A percentile compares a stretch with the other conserved stretches of the same genome.
Evolutionary conservation across 768 basidiomycete species (phyloP).

Genomic region (Brasilioporus rufonigricans): DNA sequence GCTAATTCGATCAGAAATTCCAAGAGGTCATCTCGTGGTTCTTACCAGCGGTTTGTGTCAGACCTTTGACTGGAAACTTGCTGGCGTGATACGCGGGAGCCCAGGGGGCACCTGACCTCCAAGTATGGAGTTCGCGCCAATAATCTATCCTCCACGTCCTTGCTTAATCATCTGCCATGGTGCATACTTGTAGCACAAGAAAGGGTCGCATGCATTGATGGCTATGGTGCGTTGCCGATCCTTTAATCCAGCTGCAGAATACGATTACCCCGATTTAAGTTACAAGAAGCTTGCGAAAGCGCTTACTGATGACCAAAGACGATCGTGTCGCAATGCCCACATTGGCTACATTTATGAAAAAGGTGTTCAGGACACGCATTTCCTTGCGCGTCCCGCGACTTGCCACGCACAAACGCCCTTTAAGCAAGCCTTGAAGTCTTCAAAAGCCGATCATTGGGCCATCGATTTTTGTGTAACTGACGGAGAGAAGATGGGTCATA

Average conservation of each 20-base stretch:
- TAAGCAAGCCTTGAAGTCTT: no score
- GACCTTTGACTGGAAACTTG: conserved; percentile 38
- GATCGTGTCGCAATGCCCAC: no score
- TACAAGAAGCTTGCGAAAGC: no score
- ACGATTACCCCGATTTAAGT: no score
- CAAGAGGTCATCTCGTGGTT: background rate
- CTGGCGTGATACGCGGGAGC: conserved; percentile 26
- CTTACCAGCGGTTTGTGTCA: conserved; percentile 38
- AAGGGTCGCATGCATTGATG: conserved; percentile 54
- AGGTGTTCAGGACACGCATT: no score
- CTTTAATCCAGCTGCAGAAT: background rate
- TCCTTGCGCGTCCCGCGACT: no score
- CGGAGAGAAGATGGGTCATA: no score
- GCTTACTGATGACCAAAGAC: no score
- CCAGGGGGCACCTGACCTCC: background rate
- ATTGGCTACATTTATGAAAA: no score
- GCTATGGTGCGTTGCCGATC: conserved; percentile 39
- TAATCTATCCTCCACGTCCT: conserved; percentile 51
- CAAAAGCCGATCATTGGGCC: no score
- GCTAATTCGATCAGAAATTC: background rate
- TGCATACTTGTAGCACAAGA: conserved; percentile 62
- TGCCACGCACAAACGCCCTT: no score
- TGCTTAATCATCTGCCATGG: conserved; percentile 57
- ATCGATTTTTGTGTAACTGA: no score
- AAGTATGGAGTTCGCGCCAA: conserved; percentile 33